Evolutionary conservation across 1,139 yeast genomes (phyloP), one percentile per base, ranked within the genome.

Genomic region (Suhomyces ambrosiae): DNA sequence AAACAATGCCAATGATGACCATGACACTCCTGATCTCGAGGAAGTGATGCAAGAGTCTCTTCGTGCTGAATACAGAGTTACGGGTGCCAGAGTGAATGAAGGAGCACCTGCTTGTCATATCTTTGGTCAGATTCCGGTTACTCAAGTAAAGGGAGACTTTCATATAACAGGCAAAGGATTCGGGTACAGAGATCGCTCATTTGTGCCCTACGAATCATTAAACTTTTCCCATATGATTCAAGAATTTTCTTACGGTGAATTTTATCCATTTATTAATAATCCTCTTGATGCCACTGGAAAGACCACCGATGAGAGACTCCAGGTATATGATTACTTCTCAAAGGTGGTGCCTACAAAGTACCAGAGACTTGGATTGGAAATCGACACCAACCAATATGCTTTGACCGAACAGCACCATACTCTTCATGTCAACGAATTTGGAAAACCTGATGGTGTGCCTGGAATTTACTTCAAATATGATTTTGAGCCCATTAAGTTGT

Each of bases 201-300:
- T 63, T 37, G 69, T 73, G 3, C 74, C 77, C 4, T 22, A 54
- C 8, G 79, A 78, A 24, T 63, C 72, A 13, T 60, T 87, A 40
- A 86, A 92, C 57, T 86, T 90, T 54, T 76, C 96, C 1, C 98
- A 92, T 61, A 79, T 80, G 5, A 83, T 92, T 42, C 80, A 79
- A 45, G 97, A 92, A 60, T 79, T 89, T 47, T 89, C 97, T 7
- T 92, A 82, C 62, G 98, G 99, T 14, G 87, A 80, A 23, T 89
- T 85, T 60, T 89, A 80, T 55, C 97, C 98, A 2, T 84, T 78
- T 50, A 74, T 90, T 45, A 74, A 84, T 49, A 92, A 92, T 54
- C 95, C 97, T 5, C 71, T 94, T 48, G 98, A 92, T 56, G 75
- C 73, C 40, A 80, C 89, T 0, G 86, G 80, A 1, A 78, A 80